phyloP scores from a whole-genome alignment of 257 asterid genomes.

The Nicotiana benthamiana region DNA sequence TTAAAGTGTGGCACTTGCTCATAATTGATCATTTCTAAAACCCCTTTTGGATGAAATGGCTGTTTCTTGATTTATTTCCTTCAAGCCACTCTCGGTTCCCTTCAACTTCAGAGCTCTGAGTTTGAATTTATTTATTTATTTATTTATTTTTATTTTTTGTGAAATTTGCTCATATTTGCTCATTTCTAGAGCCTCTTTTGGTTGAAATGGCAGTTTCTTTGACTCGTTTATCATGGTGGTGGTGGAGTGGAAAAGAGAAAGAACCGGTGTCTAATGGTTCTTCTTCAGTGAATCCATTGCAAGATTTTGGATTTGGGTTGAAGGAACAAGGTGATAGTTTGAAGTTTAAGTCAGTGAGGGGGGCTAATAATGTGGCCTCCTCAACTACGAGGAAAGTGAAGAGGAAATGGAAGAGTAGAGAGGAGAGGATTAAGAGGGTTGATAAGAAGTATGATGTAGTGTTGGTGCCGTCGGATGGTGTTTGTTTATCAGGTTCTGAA shows the following conservation, averaged over 20 bases:
- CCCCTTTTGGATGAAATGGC: conserved; percentile 12
- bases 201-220: conserved; percentile 39
- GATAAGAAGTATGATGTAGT: conserved; percentile 76
- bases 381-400: conserved; percentile 48
- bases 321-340: conserved; percentile 53
- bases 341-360: conserved; percentile 45
- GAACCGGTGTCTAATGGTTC: conserved; percentile 58
- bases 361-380: conserved; percentile 34
- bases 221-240: conserved; percentile 62
- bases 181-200: neutral
- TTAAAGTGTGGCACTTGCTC: neutral
- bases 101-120: neutral
- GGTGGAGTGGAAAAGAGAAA: conserved; percentile 73
- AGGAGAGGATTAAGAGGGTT: conserved; percentile 50
- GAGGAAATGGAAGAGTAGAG: conserved; percentile 84
- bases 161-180: neutral
- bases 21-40: neutral
- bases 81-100: neutral
- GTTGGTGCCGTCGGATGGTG: conserved; percentile 89
- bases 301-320: conserved; percentile 79
- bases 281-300: conserved; percentile 48
- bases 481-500: conserved; percentile 76
- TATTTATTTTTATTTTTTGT: no score
- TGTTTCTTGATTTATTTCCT: conserved; percentile 9
- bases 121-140: no score